Base-by-base conservation (phyloP, 768 basidiomycete genomes). In the Mycena leptocephala region DNA sequence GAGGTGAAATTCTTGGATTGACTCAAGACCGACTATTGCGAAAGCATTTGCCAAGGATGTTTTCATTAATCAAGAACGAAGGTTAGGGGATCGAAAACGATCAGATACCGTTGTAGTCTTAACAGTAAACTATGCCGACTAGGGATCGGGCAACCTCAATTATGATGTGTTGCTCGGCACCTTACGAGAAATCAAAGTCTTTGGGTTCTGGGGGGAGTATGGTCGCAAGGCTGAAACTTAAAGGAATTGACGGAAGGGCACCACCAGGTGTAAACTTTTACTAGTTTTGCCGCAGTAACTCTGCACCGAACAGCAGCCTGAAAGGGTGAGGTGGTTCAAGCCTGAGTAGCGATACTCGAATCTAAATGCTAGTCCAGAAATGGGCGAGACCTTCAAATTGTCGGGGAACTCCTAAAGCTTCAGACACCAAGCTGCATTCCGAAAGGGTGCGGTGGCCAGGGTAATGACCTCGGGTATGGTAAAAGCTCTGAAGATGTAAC, bases 161-260 rank as follows among this genome's bases (percentile, higher is more conserved):
- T 93, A 93, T 88, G 82, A 90, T 93, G 92, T 91, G 90, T 92
- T 87, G 88, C 87, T 93, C 90, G 88, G 93, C 92, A 93, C 92
- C 93, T 93, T 93, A 92, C 90, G 89, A 93, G 93, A 94, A 94
- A 94, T 93, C 92, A 93, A 93, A 94, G 93, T 93, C 92, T 94
- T 94, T 93, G 93, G 93, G 93, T 93, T 95, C 92, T 89, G 91
- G 92, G 91, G 91, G 90, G 90, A 92, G 92, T 92, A 92, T 92
- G 90, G 91, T 91, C 90, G 88, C 90, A 90, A 90, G 88, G 62
- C 68, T 89, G 89, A 90, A 90, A 90, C 89, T 90, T 90, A 89
- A 90, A 90, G 89, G 89, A 90, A 90, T 90, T 90, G 89, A 89
- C 84, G 87, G 89, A 90, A 90, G 89, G 89, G 89, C 88, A 90